Base-by-base conservation (phyloP, 495 filamentous ascomycete species). In the Penicillium lagena region DNA sequence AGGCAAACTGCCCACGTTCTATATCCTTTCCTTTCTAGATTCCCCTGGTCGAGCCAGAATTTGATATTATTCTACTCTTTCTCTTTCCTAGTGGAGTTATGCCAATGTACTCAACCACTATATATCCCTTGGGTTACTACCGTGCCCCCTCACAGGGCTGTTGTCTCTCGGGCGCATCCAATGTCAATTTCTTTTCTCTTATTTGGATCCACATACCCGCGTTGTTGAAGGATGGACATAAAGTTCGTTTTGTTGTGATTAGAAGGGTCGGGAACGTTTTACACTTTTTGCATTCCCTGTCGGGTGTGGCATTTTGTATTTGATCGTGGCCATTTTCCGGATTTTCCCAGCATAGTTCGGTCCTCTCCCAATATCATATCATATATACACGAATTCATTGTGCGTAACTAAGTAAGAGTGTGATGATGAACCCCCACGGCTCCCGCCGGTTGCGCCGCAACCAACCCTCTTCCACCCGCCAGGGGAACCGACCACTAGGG, bases 1-100 rank as follows among this genome's bases (percentile, higher is more conserved):
- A 22, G 22, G 22, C 22, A 3, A 0, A 22, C 4, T 22, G 22
- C 22, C 22, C 3, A 6, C 4, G 22, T 22, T 22, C 4, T 22
- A 22, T 22, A 22, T 22, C 22, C 22, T 46, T 40, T 38, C 54
- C 49, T 38, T 54, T 52, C 46, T 63, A 59, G 55, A 58, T 62
- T 64, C 55, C 55, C 57, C 50, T 47, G 46, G 34, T 49, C 46
- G 53, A 62, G 52, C 57, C 52, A 46, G 46, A 48, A 48, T 47
- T 46, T 15, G 40, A 45, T 37, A 40, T 31, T 39, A 29, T 47
- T 49, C 31, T 44, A 42, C 30, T 50, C 31, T 44, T 47, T 37
- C 15, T 35, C 52, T 30, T 7, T 12, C 46, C 14, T 29, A 40
- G 46, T 28, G 39, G 49, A 37, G 39, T 44, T 12, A 7, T 34